A percentile compares a stretch with the other conserved stretches of the same genome.
Evolutionary conservation across 2,329 filamentous ascomycete species (phyloP).

Genomic region (Alternaria novae-zelandiae): DNA sequence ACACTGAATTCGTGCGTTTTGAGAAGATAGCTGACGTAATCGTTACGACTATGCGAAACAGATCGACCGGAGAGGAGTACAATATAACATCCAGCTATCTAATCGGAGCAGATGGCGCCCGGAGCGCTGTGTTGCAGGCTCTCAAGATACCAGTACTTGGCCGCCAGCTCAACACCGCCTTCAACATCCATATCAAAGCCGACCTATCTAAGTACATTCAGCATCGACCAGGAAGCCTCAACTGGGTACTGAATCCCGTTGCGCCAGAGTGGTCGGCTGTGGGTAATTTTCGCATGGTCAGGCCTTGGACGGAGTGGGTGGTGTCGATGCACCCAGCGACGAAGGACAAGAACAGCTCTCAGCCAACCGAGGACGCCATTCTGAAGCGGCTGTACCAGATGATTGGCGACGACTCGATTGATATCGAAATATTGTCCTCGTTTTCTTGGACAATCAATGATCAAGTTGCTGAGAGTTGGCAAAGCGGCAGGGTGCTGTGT

Average conservation of each 20-base stretch:
- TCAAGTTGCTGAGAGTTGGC: slow-evolving; percentile 9
- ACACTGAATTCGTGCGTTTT: slow-evolving; percentile 45
- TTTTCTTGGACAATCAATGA: slow-evolving; percentile 21
- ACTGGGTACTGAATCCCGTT: slow-evolving; percentile 66
- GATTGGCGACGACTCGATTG: slow-evolving; percentile 15
- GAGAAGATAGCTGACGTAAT: slow-evolving; percentile 22
- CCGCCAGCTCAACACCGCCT: slow-evolving; percentile 56
- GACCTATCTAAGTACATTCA: slow-evolving; percentile 60
- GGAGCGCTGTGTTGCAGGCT: slow-evolving; percentile 55
- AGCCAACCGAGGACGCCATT: neutral
- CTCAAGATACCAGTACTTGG: slow-evolving; percentile 54
- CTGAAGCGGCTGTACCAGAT: slow-evolving; percentile 11
- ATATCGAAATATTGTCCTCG: slow-evolving; percentile 4
- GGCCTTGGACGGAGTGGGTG: slow-evolving; percentile 67
- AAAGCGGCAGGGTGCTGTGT: neutral
- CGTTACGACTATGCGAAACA: slow-evolving; percentile 37
- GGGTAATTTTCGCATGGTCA: slow-evolving; percentile 62
- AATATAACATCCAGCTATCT: slow-evolving; percentile 62
- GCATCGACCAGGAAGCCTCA: slow-evolving; percentile 63
- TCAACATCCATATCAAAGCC: slow-evolving; percentile 59
- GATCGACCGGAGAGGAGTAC: slow-evolving; percentile 48
- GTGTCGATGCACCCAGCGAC: slow-evolving; percentile 16
- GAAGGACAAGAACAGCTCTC: neutral
- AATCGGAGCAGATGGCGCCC: slow-evolving; percentile 64
- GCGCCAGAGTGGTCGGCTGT: slow-evolving; percentile 46